Evolutionary conservation across 2,329 filamentous ascomycete species (phyloP).

Genomic region (Exophiala phaeomuriformis): DNA sequence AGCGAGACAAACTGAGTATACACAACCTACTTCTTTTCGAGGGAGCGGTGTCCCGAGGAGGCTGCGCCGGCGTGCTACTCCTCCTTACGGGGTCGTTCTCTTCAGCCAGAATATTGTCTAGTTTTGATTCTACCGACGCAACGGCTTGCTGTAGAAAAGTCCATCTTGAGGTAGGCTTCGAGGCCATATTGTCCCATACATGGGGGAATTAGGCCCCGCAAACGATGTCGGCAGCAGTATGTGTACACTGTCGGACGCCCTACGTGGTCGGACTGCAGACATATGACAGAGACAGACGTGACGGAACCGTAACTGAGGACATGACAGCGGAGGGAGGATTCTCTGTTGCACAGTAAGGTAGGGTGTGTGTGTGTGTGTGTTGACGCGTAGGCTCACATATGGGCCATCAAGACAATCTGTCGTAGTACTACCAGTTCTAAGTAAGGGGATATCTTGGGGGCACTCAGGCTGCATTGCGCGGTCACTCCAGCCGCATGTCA

Average conservation of each 20-base stretch:
- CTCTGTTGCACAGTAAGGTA: neutral
- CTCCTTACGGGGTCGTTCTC: constrained; percentile 47
- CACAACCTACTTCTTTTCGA: constrained; percentile 60
- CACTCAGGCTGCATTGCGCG: neutral
- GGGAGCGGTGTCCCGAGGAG: constrained; percentile 19
- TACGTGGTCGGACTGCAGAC: neutral
- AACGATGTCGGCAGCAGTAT: neutral
- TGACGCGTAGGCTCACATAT: constrained; percentile 8
- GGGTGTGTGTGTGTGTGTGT: neutral
- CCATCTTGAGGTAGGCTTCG: constrained; percentile 56
- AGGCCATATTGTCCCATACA: constrained; percentile 11
- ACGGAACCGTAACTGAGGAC: neutral
- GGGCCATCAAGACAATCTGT: too few relatives aligned
- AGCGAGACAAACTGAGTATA: constrained; percentile 45
- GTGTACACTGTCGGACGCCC: neutral
- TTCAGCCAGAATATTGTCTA: constrained; percentile 86
- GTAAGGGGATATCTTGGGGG: too few relatives aligned
- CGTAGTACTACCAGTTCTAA: too few relatives aligned
- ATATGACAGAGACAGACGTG: neutral
- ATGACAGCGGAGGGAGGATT: constrained; percentile 3
- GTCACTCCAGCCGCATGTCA: constrained; percentile 5
- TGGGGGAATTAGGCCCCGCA: neutral
- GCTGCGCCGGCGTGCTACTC: constrained; percentile 28
- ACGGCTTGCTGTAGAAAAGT: constrained; percentile 84
- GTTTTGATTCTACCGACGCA: constrained; percentile 82